Base-by-base conservation (phyloP, 2,329 filamentous ascomycete genomes). In the Alternaria longipes region DNA sequence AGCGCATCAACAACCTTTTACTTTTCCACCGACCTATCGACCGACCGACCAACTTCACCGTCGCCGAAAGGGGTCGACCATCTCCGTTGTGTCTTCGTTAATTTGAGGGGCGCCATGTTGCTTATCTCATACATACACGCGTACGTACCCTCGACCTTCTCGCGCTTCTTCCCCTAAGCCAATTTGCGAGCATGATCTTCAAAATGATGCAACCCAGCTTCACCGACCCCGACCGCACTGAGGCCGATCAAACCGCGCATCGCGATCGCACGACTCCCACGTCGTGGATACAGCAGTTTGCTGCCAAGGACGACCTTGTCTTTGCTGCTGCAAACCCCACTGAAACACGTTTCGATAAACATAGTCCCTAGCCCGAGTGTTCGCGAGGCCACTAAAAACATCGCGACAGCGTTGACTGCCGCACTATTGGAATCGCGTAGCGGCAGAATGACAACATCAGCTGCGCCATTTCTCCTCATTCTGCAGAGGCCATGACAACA, bases 311-410 rank as follows among this genome's bases (percentile, higher is more conserved):
- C 51, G 26, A 34, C 51, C 30, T 50, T 50, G 46, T 30, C 46
- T 16, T 34, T 30, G 28, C 30, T 16, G 46, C 46, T 38, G n/a
- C 40, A 47, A 26, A 28, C 52, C 42, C 32, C 50, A 30, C 42
- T 38, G 24, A 59, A 59, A 59, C 56, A 42, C 51, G 56, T 59
- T 59, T 59, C 56, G 56, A 54, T 54, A 47, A 47, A 55, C n/a
- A 59, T n/a, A 42, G 42, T 30, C 32, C 16, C 16, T 55, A 54
- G 50, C 34, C 18, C n/a, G 36, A 54, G 45, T 18, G 41, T 24
- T 36, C 26, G 45, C 28, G 30, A 36, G 32, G 46, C 20, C 32
- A 38, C 47, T 45, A 45, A 20, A 42, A 42, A 42, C 36, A 28
- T 32, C 18, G 41, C 32, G 24, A 22, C 41, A 18, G 11, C 18